A percentile compares a stretch with the other conserved stretches of the same genome.
Conservation (phyloP, 805 yeast genomes). For the Huiozyma naganishii region DNA sequence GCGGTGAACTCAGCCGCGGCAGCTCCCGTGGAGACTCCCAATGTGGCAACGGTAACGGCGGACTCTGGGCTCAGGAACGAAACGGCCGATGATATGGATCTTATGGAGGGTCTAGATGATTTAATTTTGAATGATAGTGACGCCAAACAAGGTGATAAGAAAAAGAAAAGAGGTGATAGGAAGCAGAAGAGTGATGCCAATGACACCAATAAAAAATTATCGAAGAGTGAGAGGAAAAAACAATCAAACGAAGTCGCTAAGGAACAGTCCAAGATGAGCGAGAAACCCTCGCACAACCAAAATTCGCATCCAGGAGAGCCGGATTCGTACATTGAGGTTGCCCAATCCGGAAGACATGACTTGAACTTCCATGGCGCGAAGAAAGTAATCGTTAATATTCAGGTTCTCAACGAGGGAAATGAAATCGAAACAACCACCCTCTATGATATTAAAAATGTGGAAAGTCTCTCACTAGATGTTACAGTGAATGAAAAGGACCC, state of each 20-base stretch:
- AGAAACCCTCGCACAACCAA: too few species aligned
- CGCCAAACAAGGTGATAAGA: neutral
- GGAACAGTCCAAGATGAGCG: neutral
- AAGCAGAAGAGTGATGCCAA: neutral
- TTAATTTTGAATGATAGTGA: conserved; percentile 1
- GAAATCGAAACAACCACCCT: too few species aligned
- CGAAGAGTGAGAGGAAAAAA: neutral
- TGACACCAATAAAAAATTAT: neutral
- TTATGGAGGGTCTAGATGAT: conserved; percentile 6
- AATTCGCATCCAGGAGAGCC: too few species aligned
- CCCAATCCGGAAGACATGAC: too few species aligned
- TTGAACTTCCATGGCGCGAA: too few species aligned
- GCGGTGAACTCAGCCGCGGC: neutral
- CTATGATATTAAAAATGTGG: too few species aligned
- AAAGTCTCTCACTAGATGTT: too few species aligned
- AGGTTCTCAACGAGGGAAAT: too few species aligned
- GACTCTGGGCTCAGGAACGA: neutral
- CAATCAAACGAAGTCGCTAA: neutral
- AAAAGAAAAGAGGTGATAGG: neutral
- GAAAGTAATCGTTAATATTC: too few species aligned
- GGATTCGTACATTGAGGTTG: too few species aligned
- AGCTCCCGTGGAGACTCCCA: neutral
- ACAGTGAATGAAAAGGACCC: too few species aligned
- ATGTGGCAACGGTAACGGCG: neutral
- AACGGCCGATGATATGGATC: conserved; percentile 1